Evolutionary conservation across 2,329 filamentous ascomycete genomes (phyloP).

Genomic region (Scortechinia acanthostroma): DNA sequence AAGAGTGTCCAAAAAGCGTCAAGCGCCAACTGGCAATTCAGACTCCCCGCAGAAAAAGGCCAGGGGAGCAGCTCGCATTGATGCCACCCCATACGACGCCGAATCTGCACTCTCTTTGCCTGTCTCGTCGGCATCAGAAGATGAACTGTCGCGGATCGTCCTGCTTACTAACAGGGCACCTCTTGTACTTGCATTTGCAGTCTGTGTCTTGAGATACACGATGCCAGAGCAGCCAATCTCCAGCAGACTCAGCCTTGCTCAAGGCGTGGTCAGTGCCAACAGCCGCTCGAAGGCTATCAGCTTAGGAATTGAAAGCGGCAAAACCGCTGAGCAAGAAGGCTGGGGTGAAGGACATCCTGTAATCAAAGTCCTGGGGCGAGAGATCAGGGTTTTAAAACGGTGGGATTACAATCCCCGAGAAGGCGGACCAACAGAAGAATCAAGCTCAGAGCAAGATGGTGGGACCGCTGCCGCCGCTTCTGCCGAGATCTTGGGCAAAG

Average conservation of each 20-base stretch:
- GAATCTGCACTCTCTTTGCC: background rate
- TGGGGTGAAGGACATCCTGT: slow-evolving; percentile 72
- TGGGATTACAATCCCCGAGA: slow-evolving; percentile 55
- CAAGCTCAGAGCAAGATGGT: too few relatives aligned
- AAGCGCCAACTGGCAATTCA: slow-evolving; percentile 20
- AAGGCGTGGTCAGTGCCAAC: slow-evolving; percentile 78
- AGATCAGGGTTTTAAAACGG: slow-evolving; percentile 70
- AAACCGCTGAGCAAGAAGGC: slow-evolving; percentile 61
- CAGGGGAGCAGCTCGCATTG: background rate
- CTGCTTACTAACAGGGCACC: slow-evolving; percentile 76
- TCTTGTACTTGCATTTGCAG: slow-evolving; percentile 72
- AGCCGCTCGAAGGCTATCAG: slow-evolving; percentile 70
- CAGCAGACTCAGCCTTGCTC: slow-evolving; percentile 75
- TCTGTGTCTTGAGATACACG: slow-evolving; percentile 68
- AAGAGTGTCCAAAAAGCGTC: slow-evolving; percentile 43
- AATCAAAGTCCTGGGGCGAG: slow-evolving; percentile 65
- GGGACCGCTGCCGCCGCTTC: too few relatives aligned
- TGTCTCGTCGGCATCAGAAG: background rate
- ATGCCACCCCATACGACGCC: background rate
- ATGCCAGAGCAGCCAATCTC: slow-evolving; percentile 81
- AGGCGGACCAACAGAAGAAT: background rate
- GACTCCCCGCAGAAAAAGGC: slow-evolving; percentile 10
- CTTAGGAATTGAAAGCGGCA: slow-evolving; percentile 63
- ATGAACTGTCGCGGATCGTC: slow-evolving; percentile 24
- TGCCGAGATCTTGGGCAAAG: too few relatives aligned